Percentiles rank a stretch among this genome's conserved stretches.
Evolutionary conservation across 1,284 basidiomycete species (phyloP).

Genomic region (Microbotryum violaceum): DNA sequence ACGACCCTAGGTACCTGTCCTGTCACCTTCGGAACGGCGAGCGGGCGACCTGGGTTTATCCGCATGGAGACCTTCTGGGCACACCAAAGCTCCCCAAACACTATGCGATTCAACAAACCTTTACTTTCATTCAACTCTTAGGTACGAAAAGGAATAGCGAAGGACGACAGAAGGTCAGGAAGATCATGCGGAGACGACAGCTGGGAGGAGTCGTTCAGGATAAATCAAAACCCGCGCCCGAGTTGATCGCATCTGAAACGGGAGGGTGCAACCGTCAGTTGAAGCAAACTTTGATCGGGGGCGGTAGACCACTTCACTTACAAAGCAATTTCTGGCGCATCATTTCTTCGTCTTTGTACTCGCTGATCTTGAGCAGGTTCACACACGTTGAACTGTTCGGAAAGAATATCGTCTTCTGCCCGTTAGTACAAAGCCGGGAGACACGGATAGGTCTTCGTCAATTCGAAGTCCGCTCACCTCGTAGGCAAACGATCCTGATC

Average conservation of each 20-base stretch:
- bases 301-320: neutral
- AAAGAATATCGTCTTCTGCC: neutral
- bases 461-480: constrained; percentile 12
- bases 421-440: constrained; percentile 33
- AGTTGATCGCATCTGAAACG: constrained; percentile 53
- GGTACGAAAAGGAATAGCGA: no score
- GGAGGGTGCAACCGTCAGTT: neutral
- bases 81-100: no score
- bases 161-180: no score
- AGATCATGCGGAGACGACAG: no score
- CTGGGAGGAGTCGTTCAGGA: constrained; percentile 38
- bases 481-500: constrained; percentile 69
- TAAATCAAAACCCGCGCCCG: constrained; percentile 80
- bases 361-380: constrained; percentile 61
- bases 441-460: neutral
- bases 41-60: no score
- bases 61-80: no score
- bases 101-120: no score
- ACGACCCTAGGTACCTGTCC: no score
- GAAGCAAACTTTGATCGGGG: no score
- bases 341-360: constrained; percentile 55
- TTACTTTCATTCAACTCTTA: no score
- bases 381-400: constrained; percentile 56
- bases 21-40: no score
- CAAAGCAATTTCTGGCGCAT: constrained; percentile 40